Conservation (phyloP, 2,329 filamentous ascomycete species). For the Arthrobotrys conoides region DNA sequence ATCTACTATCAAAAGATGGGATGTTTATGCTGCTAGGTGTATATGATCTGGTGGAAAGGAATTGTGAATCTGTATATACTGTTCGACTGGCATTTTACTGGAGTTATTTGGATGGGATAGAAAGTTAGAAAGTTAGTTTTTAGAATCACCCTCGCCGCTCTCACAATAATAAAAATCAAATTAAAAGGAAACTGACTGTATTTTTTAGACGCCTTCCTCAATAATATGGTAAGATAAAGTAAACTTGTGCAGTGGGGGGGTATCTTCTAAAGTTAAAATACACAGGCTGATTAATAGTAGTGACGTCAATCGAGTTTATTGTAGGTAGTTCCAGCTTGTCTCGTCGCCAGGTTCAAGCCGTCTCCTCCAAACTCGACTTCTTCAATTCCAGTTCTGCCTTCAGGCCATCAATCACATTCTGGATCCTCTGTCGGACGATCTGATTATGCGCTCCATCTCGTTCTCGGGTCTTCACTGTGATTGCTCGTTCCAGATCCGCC, state of each 20-base stretch:
- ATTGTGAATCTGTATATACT: slow-evolving; percentile 19
- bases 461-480: slow-evolving; percentile 68
- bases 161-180: neutral
- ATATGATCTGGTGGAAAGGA: neutral
- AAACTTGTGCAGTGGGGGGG: slow-evolving; percentile 6
- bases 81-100: slow-evolving; percentile 7
- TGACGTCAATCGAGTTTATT: too few relatives aligned
- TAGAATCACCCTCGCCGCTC: slow-evolving; percentile 28
- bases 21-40: neutral
- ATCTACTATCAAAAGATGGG: too few relatives aligned
- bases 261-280: slow-evolving; percentile 33
- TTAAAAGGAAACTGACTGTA: neutral
- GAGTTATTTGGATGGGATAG: slow-evolving; percentile 4
- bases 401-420: slow-evolving; percentile 70
- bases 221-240: neutral
- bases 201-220: neutral
- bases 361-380: slow-evolving; percentile 67
- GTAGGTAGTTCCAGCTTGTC: too few relatives aligned
- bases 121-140: neutral
- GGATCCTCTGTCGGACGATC: slow-evolving; percentile 70
- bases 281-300: too few relatives aligned
- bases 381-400: slow-evolving; percentile 73
- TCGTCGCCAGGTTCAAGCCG: slow-evolving; percentile 32
- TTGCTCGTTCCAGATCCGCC: slow-evolving; percentile 71
- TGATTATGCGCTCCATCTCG: slow-evolving; percentile 69